Conservation (phyloP, 345 rosid species). For the Orychophragmus violaceus region DNA sequence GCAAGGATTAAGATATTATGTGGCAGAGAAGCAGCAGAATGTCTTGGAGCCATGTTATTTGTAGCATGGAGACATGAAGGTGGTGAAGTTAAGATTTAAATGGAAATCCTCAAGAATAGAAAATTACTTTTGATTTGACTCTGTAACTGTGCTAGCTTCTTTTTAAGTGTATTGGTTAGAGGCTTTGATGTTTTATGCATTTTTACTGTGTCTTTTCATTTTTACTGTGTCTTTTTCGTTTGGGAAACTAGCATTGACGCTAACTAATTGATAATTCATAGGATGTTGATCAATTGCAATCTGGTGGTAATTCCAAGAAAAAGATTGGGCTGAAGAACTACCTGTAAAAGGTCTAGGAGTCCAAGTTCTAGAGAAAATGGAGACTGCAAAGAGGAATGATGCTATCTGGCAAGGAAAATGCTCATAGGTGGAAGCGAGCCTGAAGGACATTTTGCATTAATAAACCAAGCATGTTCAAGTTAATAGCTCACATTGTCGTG, state of each 20-base stretch:
- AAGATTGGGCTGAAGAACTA: conserved; percentile 55
- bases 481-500: background rate
- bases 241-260: background rate
- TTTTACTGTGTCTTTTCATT: too few relatives aligned
- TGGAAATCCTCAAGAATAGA: background rate
- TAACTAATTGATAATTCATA: conserved; percentile 17
- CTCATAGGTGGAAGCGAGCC: conserved; percentile 88
- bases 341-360: conserved; percentile 64
- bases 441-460: conserved; percentile 88
- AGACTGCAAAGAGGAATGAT: conserved; percentile 65
- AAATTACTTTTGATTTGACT: background rate
- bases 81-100: background rate
- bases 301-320: conserved; percentile 67
- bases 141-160: background rate
- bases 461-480: conserved; percentile 94
- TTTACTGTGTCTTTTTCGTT: background rate
- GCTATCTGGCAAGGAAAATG: conserved; percentile 92
- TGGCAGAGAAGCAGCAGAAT: background rate
- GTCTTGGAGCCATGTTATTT: background rate
- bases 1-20: background rate
- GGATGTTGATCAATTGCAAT: conserved; percentile 91
- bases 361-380: conserved; percentile 58
- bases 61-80: background rate
- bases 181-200: background rate
- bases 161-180: too few relatives aligned